phyloP scores from a whole-genome alignment of 2,329 filamentous ascomycete genomes.

The Gyromitra esculenta region DNA sequence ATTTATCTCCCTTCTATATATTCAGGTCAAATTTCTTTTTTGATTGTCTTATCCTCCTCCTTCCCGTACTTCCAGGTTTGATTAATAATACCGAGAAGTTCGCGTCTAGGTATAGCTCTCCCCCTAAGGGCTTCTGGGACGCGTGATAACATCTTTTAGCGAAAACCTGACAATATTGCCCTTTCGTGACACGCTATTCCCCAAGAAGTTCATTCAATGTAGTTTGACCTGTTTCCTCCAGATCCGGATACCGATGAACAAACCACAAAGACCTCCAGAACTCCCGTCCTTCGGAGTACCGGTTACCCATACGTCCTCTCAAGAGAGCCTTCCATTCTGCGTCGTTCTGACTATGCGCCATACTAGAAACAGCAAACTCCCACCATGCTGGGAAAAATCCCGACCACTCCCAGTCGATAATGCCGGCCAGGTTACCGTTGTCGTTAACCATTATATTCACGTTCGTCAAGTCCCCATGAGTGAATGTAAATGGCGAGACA shows the following conservation, averaged over 20 bases:
- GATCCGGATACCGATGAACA: conserved; percentile 31
- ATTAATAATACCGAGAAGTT: conserved; percentile 1
- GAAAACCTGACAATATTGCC: conserved; percentile 5
- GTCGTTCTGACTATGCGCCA: conserved; percentile 35
- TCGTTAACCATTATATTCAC: conserved; percentile 62
- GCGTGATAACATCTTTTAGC: not conserved
- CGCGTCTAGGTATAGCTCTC: not conserved
- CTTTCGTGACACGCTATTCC: conserved; percentile 11
- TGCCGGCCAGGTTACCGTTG: conserved; percentile 59
- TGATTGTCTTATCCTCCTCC: not conserved
- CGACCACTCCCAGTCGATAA: conserved; percentile 62
- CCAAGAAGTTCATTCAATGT: conserved; percentile 15
- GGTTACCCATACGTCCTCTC: conserved; percentile 27
- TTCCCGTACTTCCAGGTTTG: not conserved
- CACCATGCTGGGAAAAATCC: conserved; percentile 62
- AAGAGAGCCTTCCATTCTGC: conserved; percentile 44
- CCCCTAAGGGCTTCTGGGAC: not conserved
- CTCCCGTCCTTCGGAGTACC: conserved; percentile 31
- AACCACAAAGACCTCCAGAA: conserved; percentile 42
- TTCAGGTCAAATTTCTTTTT: not conserved
- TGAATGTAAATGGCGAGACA: conserved; percentile 60
- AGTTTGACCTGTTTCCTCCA: conserved; percentile 16
- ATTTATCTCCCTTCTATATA: conserved; percentile 18
- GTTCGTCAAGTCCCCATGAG: conserved; percentile 60
- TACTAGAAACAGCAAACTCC: conserved; percentile 57